Evolutionary conservation across 495 filamentous ascomycete genomes (phyloP), one percentile per base, ranked within the genome.

Genomic region (Neurospora sp.): DNA sequence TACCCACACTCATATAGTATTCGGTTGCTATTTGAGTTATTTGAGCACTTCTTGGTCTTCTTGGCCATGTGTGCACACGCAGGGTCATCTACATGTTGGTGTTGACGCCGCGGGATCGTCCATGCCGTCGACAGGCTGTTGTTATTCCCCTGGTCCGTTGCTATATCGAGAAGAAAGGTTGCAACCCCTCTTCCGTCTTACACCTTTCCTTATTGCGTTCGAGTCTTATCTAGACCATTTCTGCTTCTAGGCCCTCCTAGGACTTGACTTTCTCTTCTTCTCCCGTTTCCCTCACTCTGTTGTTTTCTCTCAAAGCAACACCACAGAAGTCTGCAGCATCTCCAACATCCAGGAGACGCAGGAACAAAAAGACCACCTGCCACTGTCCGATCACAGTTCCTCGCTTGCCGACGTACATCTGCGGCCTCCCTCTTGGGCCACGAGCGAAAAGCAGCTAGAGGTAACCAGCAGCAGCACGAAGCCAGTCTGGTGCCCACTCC

Each of bases 401-500:
- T 73, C 71, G 71, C 74, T 69, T 69, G 39, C 46, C 71, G 74
- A 62, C 74, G 70, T 71, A 73, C 70, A 74, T 72, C 74, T 73
- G 73, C 74, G 77, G 78, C 70, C 79, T 73, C 76, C 76, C 74
- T 75, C 44, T 70, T 69, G 78, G 78, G 77, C 79, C 27, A 66
- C 54, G 54, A 66, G 54, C 54, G 27, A 66, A 66, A 66, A 66
- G 54, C 6, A 66, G 54, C 54, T 66, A 66, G 54, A 35, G 54
- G 23, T 66, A 66, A 74, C 80, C 70, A 74, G 75, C 76, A 39
- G 71, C 54, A 73, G 74, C 79, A 79, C 70, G 74, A 72, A 76
- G 72, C 18, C 70, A 72, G 66, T 74, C 70, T 74, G 74, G 76
- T 75, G 73, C 77, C 54, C 79, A 77, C 76, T 76, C 77, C 73